These are phyloP conservation scores for Taxillus chinensis DNA, from an alignment of 164 flowering plant species.

Conservation along the genomic window DNA sequence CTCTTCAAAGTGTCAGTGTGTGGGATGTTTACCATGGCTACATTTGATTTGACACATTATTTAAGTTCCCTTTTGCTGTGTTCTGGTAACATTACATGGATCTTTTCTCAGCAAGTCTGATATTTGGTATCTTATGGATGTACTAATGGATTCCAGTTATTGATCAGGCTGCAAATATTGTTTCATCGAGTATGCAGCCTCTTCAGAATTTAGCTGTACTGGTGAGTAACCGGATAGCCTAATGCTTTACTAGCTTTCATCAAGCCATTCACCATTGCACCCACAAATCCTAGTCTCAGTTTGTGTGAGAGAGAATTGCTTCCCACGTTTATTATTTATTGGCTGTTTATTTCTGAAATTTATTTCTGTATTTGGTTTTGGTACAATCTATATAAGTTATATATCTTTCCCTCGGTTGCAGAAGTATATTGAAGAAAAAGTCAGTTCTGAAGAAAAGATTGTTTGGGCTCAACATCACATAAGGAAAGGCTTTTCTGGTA, in stretches of 20 bases:
- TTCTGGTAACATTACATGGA: neutral
- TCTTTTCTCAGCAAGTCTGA: neutral
- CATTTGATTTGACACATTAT: neutral
- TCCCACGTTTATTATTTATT: neutral
- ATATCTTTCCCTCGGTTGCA: slow-evolving; percentile 15
- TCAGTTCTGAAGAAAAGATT: slow-evolving; percentile 40
- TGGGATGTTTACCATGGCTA: too few relatives aligned
- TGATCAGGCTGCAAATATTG: slow-evolving; percentile 72
- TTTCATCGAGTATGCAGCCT: slow-evolving; percentile 77
- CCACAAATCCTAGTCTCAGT: too few relatives aligned
- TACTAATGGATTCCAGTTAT: neutral
- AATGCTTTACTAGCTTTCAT: too few relatives aligned
- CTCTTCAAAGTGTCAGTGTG: too few relatives aligned
- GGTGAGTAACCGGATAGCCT: slow-evolving; percentile 24
- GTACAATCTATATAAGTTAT: neutral
- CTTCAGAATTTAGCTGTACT: slow-evolving; percentile 48
- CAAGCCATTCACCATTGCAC: too few relatives aligned
- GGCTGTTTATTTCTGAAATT: neutral
- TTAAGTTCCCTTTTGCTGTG: neutral
- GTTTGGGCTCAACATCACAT: slow-evolving; percentile 51
- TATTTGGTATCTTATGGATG: neutral
- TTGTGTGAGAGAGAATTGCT: neutral
- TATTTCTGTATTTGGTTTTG: neutral
- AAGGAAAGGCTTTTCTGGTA: slow-evolving; percentile 68
- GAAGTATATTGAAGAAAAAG: slow-evolving; percentile 60